Evolutionary conservation across 768 basidiomycete species (phyloP).

Genomic region (Dacryopinax primogenitus): DNA sequence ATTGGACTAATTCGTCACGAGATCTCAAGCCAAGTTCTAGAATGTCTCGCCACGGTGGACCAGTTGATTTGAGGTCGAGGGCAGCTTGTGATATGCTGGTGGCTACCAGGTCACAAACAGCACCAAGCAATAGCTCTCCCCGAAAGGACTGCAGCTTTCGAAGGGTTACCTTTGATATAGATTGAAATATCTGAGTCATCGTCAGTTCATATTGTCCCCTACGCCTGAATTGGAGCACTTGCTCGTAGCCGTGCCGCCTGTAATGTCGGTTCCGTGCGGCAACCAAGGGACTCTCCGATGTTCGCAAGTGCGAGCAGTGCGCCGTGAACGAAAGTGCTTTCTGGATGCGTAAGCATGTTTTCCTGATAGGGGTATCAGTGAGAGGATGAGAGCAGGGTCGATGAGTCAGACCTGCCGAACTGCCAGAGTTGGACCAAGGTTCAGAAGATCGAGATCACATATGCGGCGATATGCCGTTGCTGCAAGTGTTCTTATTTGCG

Average conservation of each 20-base stretch:
- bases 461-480: conserved; percentile 61
- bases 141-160: conserved; percentile 48
- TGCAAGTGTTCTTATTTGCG: conserved; percentile 60
- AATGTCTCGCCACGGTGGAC: conserved; percentile 50
- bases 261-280: conserved; percentile 13
- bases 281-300: conserved; percentile 48
- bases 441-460: conserved; percentile 45
- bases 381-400: not conserved
- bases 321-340: conserved; percentile 66
- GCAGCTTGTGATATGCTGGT: conserved; percentile 48
- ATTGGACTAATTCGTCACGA: conserved; percentile 49
- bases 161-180: conserved; percentile 45
- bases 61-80: conserved; percentile 26
- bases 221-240: not conserved
- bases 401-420: conserved; percentile 39
- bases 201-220: not conserved
- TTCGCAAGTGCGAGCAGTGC: conserved; percentile 61
- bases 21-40: conserved; percentile 64
- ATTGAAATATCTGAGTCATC: conserved; percentile 46
- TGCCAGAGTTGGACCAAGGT: conserved; percentile 39
- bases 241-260: conserved; percentile 14
- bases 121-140: conserved; percentile 57
- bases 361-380: conserved; percentile 32
- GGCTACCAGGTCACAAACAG: conserved; percentile 60
- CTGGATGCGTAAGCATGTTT: conserved; percentile 46